Base-by-base conservation (phyloP, 1,139 yeast species). In the Blastobotrys persicus region DNA sequence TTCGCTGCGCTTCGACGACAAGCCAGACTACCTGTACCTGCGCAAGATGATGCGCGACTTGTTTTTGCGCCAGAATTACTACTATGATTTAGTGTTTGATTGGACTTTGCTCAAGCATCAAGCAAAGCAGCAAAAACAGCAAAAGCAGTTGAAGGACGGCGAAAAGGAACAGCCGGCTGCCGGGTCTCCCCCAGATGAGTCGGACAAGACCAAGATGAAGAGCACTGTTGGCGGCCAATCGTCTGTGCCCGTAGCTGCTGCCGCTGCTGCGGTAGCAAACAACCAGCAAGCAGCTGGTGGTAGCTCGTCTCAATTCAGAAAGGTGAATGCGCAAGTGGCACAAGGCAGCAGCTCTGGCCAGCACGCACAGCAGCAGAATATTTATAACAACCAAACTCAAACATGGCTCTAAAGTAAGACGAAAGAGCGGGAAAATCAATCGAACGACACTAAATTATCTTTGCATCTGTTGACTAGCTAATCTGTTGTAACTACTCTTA, bases 81-180 rank as follows among this genome's bases (percentile, higher is more conserved):
- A 87, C 60, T 92, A 91, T 68, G 98, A 92, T 70, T 92, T 89
- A 69, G 83, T 92, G 19, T 92, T 89, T 71, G 98, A 92, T 70
- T 92, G 98, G 98, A 91, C 98, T 31, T 80, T 91, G 64, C 85
- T 87, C 72, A 83, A 88, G 73, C 84, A 84, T 71, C 80, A 83
- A 69, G 76, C 82, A 59, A 64, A 73, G 62, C 79, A 76, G 53
- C 77, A 73, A 53, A 45, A 47, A 45, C 50, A 46, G 42, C 54
- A 45, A n/a, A 45, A 47, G 19, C 45, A 45, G 14, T 19, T 28
- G 19, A 46, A 44, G 17, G 28, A 39, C 28, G 33, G 17, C 32
- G 31, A 37, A 14, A 20, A 26, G n/a, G 41, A 35, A 17, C 40
- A 44, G 28, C 42, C 42, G 32, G 50, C 45, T 18, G 45, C 45